These are phyloP conservation scores for Hypoxylon fragiforme DNA, from an alignment of 495 filamentous ascomycete genomes.

Conservation along the genomic window DNA sequence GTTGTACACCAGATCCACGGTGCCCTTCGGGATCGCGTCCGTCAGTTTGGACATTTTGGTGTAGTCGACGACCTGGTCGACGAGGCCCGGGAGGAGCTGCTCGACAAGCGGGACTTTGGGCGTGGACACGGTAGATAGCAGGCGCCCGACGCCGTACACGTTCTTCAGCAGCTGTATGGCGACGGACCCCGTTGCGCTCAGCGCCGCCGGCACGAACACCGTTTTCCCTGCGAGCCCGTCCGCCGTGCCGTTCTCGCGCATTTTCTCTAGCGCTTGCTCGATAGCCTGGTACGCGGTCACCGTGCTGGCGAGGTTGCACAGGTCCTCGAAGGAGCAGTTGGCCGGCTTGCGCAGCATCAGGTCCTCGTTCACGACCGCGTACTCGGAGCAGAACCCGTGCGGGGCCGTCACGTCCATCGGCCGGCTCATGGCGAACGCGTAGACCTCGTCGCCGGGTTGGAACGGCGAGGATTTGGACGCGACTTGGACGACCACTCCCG, in stretches of 20 bases:
- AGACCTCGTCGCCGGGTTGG: conserved; percentile 57
- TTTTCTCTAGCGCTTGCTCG: conserved; percentile 39
- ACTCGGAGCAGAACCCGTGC: conserved; percentile 45
- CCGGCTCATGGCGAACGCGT: conserved; percentile 35
- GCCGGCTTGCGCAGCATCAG: conserved; percentile 46
- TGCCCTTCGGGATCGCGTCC: conserved; percentile 44
- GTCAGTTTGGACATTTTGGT: conserved; percentile 44
- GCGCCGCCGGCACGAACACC: conserved; percentile 56
- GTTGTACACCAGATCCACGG: conserved; percentile 59
- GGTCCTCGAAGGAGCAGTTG: conserved; percentile 37
- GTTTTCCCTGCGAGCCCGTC: conserved; percentile 55
- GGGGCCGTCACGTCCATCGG: conserved; percentile 30
- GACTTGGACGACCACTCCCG: conserved; percentile 51
- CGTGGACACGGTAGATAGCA: conserved; percentile 59
- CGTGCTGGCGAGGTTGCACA: conserved; percentile 41
- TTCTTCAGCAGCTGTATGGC: conserved; percentile 59
- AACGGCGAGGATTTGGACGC: conserved; percentile 48
- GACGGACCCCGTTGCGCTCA: conserved; percentile 55
- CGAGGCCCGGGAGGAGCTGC: conserved; percentile 40
- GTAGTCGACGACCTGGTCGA: conserved; percentile 55
- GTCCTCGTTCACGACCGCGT: conserved; percentile 36
- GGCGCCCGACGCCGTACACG: conserved; percentile 50
- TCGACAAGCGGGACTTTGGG: conserved; percentile 53
- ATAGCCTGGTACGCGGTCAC: conserved; percentile 52
- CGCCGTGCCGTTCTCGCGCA: conserved; percentile 41